A percentile compares a stretch with the other conserved stretches of the same genome.
Conservation (phyloP, 306 rosid genomes). For the Vicia villosa region DNA sequence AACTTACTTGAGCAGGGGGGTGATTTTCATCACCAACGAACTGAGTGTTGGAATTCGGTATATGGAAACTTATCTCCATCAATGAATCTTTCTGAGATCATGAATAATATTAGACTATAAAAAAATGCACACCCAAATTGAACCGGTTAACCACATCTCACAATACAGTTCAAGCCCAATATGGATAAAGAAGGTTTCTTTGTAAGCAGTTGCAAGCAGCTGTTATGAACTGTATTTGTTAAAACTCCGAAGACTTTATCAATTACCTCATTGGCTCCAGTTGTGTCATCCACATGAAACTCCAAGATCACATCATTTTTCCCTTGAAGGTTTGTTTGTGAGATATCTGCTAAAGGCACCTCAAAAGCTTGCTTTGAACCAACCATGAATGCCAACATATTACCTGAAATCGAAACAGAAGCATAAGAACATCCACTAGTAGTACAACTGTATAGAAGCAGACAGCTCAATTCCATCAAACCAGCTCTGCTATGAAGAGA, state of each 20-base stretch:
- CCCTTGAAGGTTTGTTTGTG: slow-evolving; percentile 93
- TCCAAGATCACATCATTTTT: slow-evolving; percentile 93
- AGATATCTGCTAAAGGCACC: slow-evolving; percentile 93
- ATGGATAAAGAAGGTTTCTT: slow-evolving; percentile 16
- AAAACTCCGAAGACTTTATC: slow-evolving; percentile 1
- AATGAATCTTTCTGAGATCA: slow-evolving; percentile 91
- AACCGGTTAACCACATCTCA: background rate
- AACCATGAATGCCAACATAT: slow-evolving; percentile 87
- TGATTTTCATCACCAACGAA: slow-evolving; percentile 89
- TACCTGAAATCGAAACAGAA: slow-evolving; percentile 58
- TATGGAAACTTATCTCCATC: slow-evolving; percentile 97
- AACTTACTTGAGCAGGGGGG: slow-evolving; percentile 89
- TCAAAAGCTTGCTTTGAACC: slow-evolving; percentile 98
- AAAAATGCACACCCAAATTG: slow-evolving; percentile 19
- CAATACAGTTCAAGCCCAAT: slow-evolving; percentile 21
- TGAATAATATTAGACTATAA: slow-evolving; percentile 15
- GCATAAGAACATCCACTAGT: slow-evolving; percentile 23
- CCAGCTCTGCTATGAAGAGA: background rate
- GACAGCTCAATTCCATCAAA: slow-evolving; percentile 17
- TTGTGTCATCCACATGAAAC: slow-evolving; percentile 97
- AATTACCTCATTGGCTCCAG: slow-evolving; percentile 93
- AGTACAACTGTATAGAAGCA: slow-evolving; percentile 1
- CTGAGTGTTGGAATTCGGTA: slow-evolving; percentile 95
- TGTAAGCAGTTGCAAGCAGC: background rate
- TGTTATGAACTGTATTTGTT: slow-evolving; percentile 3